Percentiles rank a stretch among this genome's conserved stretches.
Evolutionary conservation across 2,329 filamentous ascomycete species (phyloP).

Genomic region (Beauveria australis): DNA sequence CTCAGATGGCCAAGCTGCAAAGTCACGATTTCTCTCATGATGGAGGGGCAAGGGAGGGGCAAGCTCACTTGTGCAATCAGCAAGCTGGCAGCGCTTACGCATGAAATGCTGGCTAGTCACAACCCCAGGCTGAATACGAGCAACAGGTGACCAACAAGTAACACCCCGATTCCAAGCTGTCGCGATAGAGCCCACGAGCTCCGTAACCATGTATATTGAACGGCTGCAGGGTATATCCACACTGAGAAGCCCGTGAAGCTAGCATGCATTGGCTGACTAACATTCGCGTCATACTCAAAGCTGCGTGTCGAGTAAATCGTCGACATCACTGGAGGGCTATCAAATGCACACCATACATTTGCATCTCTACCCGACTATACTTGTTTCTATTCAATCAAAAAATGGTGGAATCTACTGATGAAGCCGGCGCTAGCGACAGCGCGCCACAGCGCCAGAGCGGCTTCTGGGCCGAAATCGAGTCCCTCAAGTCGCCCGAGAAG

Average conservation of each 20-base stretch:
- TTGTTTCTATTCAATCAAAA: not conserved
- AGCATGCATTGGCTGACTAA: not conserved
- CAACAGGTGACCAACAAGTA: not conserved
- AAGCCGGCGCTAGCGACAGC: not conserved
- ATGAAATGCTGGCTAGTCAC: not conserved
- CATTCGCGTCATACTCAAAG: not conserved
- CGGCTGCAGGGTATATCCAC: constrained; percentile 2
- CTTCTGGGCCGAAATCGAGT: constrained; percentile 31
- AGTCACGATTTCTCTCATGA: constrained; percentile 91
- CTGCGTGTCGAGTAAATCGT: not conserved
- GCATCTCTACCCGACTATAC: not conserved
- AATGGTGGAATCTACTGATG: not conserved
- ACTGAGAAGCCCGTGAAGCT: not conserved
- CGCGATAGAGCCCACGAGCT: not conserved
- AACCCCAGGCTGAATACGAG: not conserved
- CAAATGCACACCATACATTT: not conserved
- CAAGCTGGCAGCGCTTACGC: not conserved
- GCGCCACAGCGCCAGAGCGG: constrained; percentile 12
- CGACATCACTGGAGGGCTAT: not conserved
- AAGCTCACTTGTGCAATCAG: not conserved
- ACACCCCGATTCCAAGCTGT: no score
- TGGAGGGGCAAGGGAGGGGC: not conserved
- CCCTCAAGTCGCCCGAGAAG: constrained; percentile 31
- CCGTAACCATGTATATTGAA: not conserved
- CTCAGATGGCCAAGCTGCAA: constrained; percentile 87